Base-by-base conservation (phyloP, 345 rosid species). In the Lepidium didymum region DNA sequence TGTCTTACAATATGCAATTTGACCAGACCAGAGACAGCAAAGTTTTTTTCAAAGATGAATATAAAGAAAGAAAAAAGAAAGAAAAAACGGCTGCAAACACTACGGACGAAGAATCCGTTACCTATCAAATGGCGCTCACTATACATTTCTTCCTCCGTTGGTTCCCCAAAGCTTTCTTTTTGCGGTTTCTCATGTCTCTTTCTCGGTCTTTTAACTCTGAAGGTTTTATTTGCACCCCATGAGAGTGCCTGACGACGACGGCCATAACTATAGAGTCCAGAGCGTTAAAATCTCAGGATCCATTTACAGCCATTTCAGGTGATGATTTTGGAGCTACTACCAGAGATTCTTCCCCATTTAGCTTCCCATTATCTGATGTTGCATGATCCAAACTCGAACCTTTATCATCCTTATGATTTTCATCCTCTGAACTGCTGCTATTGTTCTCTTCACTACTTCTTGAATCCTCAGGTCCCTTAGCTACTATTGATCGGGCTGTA, bases 241-340 rank as follows among this genome's bases (percentile, higher is more conserved):
- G 56, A 51, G 68, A 74, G 68, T 53, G 63, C 58, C 62, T 67
- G 60, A 41, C 25, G 44, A 54, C 62, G 59, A 60, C 72, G 51
- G 73, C 68, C 72, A 35, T 27, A 68, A 44, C 46, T 53, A 67
- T 4, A 36, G 53, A 44, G 68, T 45, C 57, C 69, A 74, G 56
- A 60, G 57, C 61, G 10, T 52, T 65, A 35, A 64, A 61, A 62
- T 62, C 75, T 84, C 73, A 94, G 23, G 97, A 87, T 76, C 99
- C 99, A 74, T 89, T 91, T 76, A 89, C 93, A 40, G 96, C 81
- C 99, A 91, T 91, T 75, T 91, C 96, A 1, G 96, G 84, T 25
- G 97, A 86, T 36, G 97, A 85, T 45, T 83, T 86, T 11, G 88
- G 86, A 3, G 91, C 80, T 74, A 87, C 76, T 77, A 87, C 77